Conservation (phyloP, 2,329 filamentous ascomycete species). For the Cercospora nicotianae region DNA sequence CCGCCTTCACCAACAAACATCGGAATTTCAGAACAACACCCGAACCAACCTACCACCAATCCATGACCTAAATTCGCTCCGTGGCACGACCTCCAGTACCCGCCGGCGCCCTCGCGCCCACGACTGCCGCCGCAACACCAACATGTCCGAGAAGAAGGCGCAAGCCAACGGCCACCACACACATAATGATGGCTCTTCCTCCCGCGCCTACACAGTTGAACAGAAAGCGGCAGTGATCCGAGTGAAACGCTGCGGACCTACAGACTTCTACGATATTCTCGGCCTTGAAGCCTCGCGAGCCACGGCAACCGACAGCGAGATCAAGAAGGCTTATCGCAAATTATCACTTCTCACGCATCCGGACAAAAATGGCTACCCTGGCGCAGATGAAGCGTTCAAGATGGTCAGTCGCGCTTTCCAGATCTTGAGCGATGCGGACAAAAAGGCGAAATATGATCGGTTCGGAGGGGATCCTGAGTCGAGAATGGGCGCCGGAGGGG, state of each 20-base stretch:
- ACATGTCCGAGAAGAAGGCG: constrained; percentile 26
- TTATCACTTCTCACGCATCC: constrained; percentile 92
- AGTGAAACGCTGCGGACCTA: constrained; percentile 78
- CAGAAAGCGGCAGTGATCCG: constrained; percentile 90
- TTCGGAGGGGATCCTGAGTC: constrained; percentile 92
- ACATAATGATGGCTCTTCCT: constrained; percentile 75
- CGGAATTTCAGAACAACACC: background rate
- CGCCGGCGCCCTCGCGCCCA: background rate
- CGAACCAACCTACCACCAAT: background rate
- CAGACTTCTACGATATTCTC: constrained; percentile 94
- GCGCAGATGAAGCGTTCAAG: constrained; percentile 98
- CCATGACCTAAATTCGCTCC: background rate
- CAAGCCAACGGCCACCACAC: constrained; percentile 48
- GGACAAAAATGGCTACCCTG: constrained; percentile 95
- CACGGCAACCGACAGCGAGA: constrained; percentile 74
- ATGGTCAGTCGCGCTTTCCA: constrained; percentile 93
- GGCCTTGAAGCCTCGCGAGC: constrained; percentile 65
- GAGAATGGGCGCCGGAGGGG: constrained; percentile 62
- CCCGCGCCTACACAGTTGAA: constrained; percentile 78
- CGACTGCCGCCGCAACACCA: background rate
- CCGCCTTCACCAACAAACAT: background rate
- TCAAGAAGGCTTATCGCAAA: constrained; percentile 98
- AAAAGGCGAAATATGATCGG: constrained; percentile 82
- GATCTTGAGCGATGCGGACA: constrained; percentile 88
- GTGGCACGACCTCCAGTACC: constrained; percentile 15